phyloP scores from a whole-genome alignment of 208 protist genomes.

The Wallacemonas sp. region DNA sequence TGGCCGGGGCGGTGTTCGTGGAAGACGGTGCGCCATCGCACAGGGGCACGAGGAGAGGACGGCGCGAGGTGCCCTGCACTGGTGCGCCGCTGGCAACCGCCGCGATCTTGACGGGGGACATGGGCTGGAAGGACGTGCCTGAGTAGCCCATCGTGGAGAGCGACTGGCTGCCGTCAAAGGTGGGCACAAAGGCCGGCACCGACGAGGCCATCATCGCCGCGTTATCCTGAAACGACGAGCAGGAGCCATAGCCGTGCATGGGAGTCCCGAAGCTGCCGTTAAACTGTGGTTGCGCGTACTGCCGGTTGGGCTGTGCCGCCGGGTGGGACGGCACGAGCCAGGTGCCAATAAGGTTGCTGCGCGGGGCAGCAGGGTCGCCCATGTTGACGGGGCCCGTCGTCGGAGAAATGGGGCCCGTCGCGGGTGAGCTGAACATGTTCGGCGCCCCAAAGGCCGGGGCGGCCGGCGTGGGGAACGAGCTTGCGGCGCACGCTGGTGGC shows the following conservation, averaged over 20 bases:
- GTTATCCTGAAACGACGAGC: constrained; percentile 4
- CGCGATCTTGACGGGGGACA: constrained; percentile 3
- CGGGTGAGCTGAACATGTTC: too few relatives aligned
- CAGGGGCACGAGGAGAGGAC: constrained; percentile 2
- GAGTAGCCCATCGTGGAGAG: constrained; percentile 13
- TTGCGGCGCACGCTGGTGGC: not conserved
- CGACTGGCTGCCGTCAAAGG: not conserved
- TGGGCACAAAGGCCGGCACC: not conserved
- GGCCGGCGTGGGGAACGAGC: not conserved
- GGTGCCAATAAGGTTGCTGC: not conserved
- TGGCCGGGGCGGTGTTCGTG: not conserved
- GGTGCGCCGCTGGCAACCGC: not conserved
- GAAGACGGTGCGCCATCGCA: not conserved
- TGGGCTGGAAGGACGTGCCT: not conserved
- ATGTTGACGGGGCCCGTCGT: too few relatives aligned
- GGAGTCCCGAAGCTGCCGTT: not conserved
- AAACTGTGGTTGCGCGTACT: not conserved
- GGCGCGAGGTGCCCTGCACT: not conserved
- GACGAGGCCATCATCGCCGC: not conserved
- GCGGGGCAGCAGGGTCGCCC: not conserved
- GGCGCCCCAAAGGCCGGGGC: too few relatives aligned
- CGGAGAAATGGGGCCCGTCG: not conserved
- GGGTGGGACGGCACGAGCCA: not conserved
- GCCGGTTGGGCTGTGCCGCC: not conserved
- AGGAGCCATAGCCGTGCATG: not conserved